These are phyloP conservation scores for Oldenlandia corymbosa DNA, from an alignment of 257 asterid genomes.

Conservation along the genomic window DNA sequence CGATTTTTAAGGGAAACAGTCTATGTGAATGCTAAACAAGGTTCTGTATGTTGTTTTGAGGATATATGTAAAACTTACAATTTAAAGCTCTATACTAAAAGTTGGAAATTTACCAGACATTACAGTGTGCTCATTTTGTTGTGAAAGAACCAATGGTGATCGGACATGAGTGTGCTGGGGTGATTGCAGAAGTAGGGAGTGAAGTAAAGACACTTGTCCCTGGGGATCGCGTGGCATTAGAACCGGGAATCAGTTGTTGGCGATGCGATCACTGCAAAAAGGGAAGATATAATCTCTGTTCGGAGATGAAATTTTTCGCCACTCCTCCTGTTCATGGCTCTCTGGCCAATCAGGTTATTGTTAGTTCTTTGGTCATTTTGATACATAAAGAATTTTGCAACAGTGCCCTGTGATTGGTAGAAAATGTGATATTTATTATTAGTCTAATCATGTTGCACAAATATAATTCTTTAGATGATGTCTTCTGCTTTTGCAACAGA, in stretches of 20 bases:
- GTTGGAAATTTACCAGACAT: slow-evolving; percentile 10
- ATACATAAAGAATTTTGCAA: not conserved
- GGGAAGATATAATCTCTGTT: slow-evolving; percentile 31
- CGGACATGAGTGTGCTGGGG: slow-evolving; percentile 44
- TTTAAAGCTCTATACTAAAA: not conserved
- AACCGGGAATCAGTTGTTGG: slow-evolving; percentile 37
- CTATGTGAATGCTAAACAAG: not conserved
- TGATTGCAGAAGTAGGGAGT: slow-evolving; percentile 30
- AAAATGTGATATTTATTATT: not conserved
- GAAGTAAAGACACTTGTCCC: slow-evolving; percentile 23
- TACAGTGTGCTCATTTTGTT: slow-evolving; percentile 30
- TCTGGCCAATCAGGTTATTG: slow-evolving; percentile 35
- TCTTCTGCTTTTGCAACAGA: slow-evolving; percentile 29
- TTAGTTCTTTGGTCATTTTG: too few species aligned
- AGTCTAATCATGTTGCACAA: too few species aligned
- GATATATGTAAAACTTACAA: not conserved
- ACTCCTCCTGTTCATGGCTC: slow-evolving; percentile 41
- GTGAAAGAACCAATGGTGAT: slow-evolving; percentile 36
- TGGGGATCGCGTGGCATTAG: slow-evolving; percentile 35
- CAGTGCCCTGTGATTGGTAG: not conserved
- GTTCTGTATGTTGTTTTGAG: too few species aligned
- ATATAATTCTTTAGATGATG: not conserved
- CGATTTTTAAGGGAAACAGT: too few species aligned
- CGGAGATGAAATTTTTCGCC: slow-evolving; percentile 31
- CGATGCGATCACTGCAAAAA: slow-evolving; percentile 26